Percentiles rank a stretch among this genome's conserved stretches.
phyloP scores from a whole-genome alignment of 2,329 filamentous ascomycete genomes.

The Penicillium sp. region DNA sequence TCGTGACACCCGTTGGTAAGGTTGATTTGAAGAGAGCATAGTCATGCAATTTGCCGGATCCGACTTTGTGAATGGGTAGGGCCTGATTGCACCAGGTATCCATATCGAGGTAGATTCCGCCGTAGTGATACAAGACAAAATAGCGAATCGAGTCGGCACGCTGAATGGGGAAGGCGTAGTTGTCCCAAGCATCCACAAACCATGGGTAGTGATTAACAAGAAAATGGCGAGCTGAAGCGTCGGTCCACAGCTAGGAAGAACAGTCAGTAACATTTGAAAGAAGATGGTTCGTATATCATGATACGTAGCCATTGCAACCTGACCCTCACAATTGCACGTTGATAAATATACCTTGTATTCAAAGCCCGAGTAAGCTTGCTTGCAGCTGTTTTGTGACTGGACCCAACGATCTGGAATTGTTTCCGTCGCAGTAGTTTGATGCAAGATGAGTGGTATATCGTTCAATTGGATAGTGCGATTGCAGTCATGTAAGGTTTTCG shows the following conservation, averaged over 20 bases:
- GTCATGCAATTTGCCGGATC: neutral
- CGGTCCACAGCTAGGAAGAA: slow-evolving; percentile 8
- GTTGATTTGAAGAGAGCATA: slow-evolving; percentile 9
- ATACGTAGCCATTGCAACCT: too few relatives aligned
- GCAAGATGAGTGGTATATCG: too few relatives aligned
- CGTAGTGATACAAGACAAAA: slow-evolving; percentile 6
- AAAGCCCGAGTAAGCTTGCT: slow-evolving; percentile 4
- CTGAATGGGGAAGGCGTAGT: slow-evolving; percentile 13
- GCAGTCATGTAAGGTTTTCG: too few relatives aligned
- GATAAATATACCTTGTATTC: slow-evolving; percentile 8
- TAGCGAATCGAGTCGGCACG: slow-evolving; percentile 3
- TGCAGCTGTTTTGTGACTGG: slow-evolving; percentile 2
- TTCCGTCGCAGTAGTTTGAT: slow-evolving; percentile 3
- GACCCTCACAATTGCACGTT: too few relatives aligned
- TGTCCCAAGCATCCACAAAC: slow-evolving; percentile 10
- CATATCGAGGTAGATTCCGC: slow-evolving; percentile 8
- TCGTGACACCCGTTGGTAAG: slow-evolving; percentile 1
- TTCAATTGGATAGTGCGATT: too few relatives aligned
- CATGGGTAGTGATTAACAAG: slow-evolving; percentile 3
- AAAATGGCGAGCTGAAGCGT: slow-evolving; percentile 2
- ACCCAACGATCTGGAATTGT: slow-evolving; percentile 3
- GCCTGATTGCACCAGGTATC: slow-evolving; percentile 3
- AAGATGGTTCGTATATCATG: too few relatives aligned
- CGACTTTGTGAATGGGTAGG: neutral
- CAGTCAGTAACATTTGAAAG: too few relatives aligned